Base-by-base conservation (phyloP, 2,329 filamentous ascomycete species). In the Truncatella angustata region DNA sequence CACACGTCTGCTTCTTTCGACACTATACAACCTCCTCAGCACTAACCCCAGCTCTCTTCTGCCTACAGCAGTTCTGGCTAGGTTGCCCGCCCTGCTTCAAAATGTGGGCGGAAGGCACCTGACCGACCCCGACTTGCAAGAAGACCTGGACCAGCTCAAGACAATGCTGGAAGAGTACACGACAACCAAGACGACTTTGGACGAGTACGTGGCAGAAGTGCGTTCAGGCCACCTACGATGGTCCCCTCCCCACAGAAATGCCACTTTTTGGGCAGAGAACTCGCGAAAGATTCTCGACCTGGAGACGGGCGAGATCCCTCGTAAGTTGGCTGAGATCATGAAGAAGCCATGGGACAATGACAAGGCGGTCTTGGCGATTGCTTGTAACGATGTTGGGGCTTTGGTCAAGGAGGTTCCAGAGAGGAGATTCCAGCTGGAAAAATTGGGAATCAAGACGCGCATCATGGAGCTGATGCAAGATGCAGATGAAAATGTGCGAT, bases 401-500 rank as follows among this genome's bases (percentile, higher is more conserved):
- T 73, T 97, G 55, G 91, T 97, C 45, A 92, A 90, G 71, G 90
- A 95, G 70, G 88, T 93, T 50, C 91, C 92, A 0, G 91, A 96
- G 74, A 89, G 87, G 74, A 79, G 92, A 64, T 76, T 79, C 53
- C 82, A 88, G 67, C 78, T 96, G 61, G 92, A 97, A 75, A 91
- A 86, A 73, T 71, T 91, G 39, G 91, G 91, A 0, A 72, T 97
- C 57, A 97, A 97, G 81, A 83, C 82, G 16, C 81, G 90, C 59
- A 87, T 96, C 55, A 96, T 97, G 91, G 89, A 91, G 73, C 77
- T 97, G 64, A 97, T 97, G 92, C 86, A 84, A 63, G 90, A 95
- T 66, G 80, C 85, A 53, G 91, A 96, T 63, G 91, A 96, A 75
- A 86, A 84, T 54, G 90, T 97, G 43, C 80, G 92, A 65, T 97